Percentiles rank a stretch among this genome's conserved stretches.
Evolutionary conservation across 129 eudicot genomes (phyloP).

Genomic region (Silybum marianum): DNA sequence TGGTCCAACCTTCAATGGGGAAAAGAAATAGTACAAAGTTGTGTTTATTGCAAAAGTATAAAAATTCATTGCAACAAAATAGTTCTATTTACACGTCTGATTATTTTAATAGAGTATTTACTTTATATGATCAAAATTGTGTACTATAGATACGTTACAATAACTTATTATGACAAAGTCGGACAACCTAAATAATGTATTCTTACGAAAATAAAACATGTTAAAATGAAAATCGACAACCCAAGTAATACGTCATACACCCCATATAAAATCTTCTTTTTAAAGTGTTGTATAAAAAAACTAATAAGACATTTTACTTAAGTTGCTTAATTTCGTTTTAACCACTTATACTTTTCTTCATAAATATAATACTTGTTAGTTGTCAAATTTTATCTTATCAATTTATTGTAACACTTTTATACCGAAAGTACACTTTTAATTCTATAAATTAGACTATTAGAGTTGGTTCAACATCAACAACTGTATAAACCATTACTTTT

Average conservation of each 20-base stretch:
- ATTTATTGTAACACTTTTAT: neutral
- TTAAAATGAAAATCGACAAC: neutral
- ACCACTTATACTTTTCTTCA: too few species aligned
- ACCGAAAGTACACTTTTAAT: neutral
- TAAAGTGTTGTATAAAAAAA: too few species aligned
- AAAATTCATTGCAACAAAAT: neutral
- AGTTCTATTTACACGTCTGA: neutral
- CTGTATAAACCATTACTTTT: too few species aligned
- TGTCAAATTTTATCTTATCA: too few species aligned
- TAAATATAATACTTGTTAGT: too few species aligned
- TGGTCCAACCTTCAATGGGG: constrained; percentile 63
- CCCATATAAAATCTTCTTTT: too few species aligned
- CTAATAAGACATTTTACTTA: too few species aligned
- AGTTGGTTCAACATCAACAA: neutral
- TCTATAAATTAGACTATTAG: too few species aligned
- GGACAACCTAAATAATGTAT: too few species aligned
- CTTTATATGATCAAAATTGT: neutral
- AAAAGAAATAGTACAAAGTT: neutral
- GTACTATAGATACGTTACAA: too few species aligned
- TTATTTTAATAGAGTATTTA: neutral
- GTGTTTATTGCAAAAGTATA: neutral
- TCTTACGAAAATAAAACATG: neutral
- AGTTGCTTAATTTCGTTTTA: too few species aligned
- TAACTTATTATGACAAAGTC: too few species aligned
- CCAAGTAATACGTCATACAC: neutral